Base-by-base conservation (phyloP, 2,329 filamentous ascomycete species). In the Leptographium wingfieldii region DNA sequence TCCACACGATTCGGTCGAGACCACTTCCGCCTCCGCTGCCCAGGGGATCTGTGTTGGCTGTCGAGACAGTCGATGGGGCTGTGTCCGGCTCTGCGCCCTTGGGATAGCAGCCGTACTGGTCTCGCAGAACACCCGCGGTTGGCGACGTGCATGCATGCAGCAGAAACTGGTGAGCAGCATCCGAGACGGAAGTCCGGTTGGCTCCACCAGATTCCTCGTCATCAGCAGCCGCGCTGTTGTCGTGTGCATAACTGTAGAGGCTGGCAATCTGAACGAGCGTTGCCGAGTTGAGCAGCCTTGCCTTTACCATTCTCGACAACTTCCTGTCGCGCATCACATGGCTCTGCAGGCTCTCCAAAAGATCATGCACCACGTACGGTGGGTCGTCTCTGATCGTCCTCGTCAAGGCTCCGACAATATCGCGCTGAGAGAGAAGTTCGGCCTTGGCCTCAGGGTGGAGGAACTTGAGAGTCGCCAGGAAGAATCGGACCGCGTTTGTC, bases 101-200 rank as follows among this genome's bases (percentile, higher is more conserved):
- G 7, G 91, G 89, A 71, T 97, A 97, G 72, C 90, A 88, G n/a
- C 91, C 92, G 43, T 83, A 84, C 61, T 89, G 86, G 3, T 85
- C 81, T 58, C 91, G 81, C 58, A 96, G 74, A 2, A 95, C 80
- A 16, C 92, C 94, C 56, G 86, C 83, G 4, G 78, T 79, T 0
- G 85, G 76, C 51, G 82, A 85, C 1, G 89, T 95, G 72, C 91
- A 96, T 3, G 88, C 80, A 43, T 83, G 77, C 56, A 86, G 72
- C 54, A 99, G 75, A 65, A 97, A 89, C 1, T 84, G 80, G 64
- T 96, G 90, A 0, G 86, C 85, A 48, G 83, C 78, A 38, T 85
- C 81, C 63, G 85, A 80, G 10, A 96, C 82, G 22, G 54, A 25
- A 1, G n/a, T 29, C 9, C n/a, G 77, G 1, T 73, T 70, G 10